A percentile compares a stretch with the other conserved stretches of the same genome.
phyloP scores from a whole-genome alignment of 1,284 basidiomycete genomes.

The Fomitopsis palustris region DNA sequence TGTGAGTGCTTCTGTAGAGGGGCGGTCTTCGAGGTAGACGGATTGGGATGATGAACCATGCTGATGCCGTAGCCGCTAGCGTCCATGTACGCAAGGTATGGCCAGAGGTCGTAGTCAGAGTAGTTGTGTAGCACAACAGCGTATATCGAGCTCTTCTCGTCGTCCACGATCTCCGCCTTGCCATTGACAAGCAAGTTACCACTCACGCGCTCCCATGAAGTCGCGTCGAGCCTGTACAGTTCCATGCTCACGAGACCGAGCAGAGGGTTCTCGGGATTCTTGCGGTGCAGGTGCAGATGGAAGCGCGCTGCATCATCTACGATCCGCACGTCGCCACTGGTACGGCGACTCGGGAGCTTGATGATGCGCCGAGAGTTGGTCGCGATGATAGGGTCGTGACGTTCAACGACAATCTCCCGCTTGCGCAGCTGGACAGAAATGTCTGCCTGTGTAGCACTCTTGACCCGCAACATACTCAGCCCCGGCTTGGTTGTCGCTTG shows the following conservation, averaged over 20 bases:
- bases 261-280: conserved; percentile 36
- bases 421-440: conserved; percentile 36
- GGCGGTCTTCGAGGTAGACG: conserved; percentile 22
- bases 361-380: conserved; percentile 29
- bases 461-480: conserved; percentile 34
- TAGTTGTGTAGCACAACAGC: conserved; percentile 37
- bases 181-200: conserved; percentile 37
- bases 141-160: conserved; percentile 32
- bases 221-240: conserved; percentile 35
- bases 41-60: conserved; percentile 37
- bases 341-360: conserved; percentile 30
- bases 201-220: conserved; percentile 28
- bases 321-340: conserved; percentile 28
- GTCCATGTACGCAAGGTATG: conserved; percentile 46
- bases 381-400: conserved; percentile 33
- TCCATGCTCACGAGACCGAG: conserved; percentile 34
- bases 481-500: conserved; percentile 21
- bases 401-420: conserved; percentile 34
- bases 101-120: conserved; percentile 40
- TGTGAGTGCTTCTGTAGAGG: conserved; percentile 33
- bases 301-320: conserved; percentile 43
- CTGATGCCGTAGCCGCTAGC: conserved; percentile 40
- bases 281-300: conserved; percentile 42
- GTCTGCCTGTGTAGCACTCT: conserved; percentile 33
- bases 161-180: conserved; percentile 33